Conservation (phyloP, 352 stramenopile species). For the Lagenidium giganteum region DNA sequence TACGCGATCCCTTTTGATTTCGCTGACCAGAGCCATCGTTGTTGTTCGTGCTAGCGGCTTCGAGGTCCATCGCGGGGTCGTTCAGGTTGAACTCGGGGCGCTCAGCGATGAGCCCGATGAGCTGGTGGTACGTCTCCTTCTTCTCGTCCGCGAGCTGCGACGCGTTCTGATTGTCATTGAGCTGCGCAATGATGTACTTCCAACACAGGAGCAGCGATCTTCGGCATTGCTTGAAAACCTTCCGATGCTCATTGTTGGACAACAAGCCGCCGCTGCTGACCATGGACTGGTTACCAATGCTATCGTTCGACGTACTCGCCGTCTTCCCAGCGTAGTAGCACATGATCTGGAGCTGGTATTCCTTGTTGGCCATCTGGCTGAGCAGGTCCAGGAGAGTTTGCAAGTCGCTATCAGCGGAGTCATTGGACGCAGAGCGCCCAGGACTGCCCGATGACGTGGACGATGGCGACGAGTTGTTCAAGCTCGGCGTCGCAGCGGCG, state of each 20-base stretch:
- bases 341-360: constrained; percentile 46
- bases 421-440: background rate
- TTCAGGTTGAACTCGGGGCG: constrained; percentile 59
- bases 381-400: constrained; percentile 31
- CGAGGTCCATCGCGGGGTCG: background rate
- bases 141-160: constrained; percentile 23
- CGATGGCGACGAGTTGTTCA: too few relatives aligned
- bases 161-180: constrained; percentile 37
- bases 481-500: constrained; percentile 5
- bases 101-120: constrained; percentile 58
- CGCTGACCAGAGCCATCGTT: constrained; percentile 1
- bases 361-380: constrained; percentile 50
- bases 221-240: constrained; percentile 53
- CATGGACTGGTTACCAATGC: background rate
- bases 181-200: constrained; percentile 57
- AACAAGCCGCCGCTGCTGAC: constrained; percentile 6
- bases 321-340: constrained; percentile 37
- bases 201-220: constrained; percentile 56
- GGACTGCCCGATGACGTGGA: background rate
- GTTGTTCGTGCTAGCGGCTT: background rate
- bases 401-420: too few relatives aligned
- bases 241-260: constrained; percentile 28
- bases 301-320: constrained; percentile 3
- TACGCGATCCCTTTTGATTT: background rate
- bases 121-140: constrained; percentile 53